Base-by-base conservation (phyloP, 2,329 filamentous ascomycete genomes). In the Hypoxylon sp. region DNA sequence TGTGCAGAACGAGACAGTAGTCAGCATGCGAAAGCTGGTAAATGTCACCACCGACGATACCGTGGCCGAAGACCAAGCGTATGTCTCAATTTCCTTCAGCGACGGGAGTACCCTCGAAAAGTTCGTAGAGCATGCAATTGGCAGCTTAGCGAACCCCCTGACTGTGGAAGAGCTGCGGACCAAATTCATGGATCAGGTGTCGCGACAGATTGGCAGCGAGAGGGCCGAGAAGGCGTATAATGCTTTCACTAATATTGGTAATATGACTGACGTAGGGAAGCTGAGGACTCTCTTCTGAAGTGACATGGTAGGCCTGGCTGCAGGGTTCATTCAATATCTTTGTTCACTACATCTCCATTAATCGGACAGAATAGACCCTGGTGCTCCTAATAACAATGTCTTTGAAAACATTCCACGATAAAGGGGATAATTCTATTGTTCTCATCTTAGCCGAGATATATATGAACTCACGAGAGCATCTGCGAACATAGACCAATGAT, bases 101-200 rank as follows among this genome's bases (percentile, higher is more conserved):
- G 77, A 81, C 65, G 80, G 79, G 0, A 78, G 59, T 19, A 75
- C 73, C 7, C 57, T 85, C 17, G 78, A 81, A 51, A 84, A 82
- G 68, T 81, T 85, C 72, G 75, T 87, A 39, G 74, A 81, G 59
- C 82, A 87, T 77, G 84, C 84, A 2, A 78, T 87, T 44, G 85
- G 85, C 1, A 86, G 83, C 68, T 69, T 86, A 37, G 78, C 84
- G 62, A 80, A 81, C 15, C 84, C 84, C 0, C 79, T 87, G 80
- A 82, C 78, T 3, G 80, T 84, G 60, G 74, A 75, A 1, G 80
- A 84, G 63, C 70, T 87, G 35, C 77, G 79, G 62, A 79, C 77
- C 53, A 88, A 87, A 73, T 87, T 87, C 56, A 63, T 83, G 21
- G 83, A 85, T 67, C 84, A 87, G 68, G 81, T 80, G 35, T 68